phyloP scores from a whole-genome alignment of 805 yeast genomes.

The Jamesozyma piceae region DNA sequence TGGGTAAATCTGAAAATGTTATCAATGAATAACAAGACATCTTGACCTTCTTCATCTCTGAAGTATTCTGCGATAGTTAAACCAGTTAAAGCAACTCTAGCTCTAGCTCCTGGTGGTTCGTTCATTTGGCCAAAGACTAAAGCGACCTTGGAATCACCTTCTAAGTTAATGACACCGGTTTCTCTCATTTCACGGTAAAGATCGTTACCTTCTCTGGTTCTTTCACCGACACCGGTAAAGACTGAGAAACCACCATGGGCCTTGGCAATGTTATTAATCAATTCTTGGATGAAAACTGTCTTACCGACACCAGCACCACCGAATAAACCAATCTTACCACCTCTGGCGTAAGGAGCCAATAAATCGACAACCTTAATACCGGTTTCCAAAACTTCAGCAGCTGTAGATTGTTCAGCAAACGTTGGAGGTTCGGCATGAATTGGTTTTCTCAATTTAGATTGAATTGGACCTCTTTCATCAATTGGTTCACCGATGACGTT shows the following conservation, averaged over 20 bases:
- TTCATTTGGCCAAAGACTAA: conserved; percentile 99
- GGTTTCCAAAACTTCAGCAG: conserved; percentile 97
- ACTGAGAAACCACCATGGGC: conserved; percentile 99
- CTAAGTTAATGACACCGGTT: conserved; percentile 99
- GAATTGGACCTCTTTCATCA: conserved; percentile 98
- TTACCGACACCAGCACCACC: conserved; percentile 99
- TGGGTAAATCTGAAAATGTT: conserved; percentile 99
- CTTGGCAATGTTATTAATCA: conserved; percentile 98
- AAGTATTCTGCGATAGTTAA: conserved; percentile 99
- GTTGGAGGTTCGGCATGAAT: conserved; percentile 97
- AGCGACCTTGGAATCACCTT: conserved; percentile 99
- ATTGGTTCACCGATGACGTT: conserved; percentile 99
- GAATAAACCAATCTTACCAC: conserved; percentile 99
- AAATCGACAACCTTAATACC: conserved; percentile 99
- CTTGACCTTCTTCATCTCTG: conserved; percentile 99
- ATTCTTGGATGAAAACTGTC: conserved; percentile 98
- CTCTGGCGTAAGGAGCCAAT: conserved; percentile 99
- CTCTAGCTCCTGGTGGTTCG: conserved; percentile 99
- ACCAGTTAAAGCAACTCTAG: conserved; percentile 99
- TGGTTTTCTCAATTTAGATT: conserved; percentile 87
- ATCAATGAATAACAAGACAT: conserved; percentile 97
- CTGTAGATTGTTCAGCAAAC: conserved; percentile 93
- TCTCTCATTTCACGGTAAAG: conserved; percentile 99
- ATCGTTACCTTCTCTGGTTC: conserved; percentile 99
- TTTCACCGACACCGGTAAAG: conserved; percentile 99